Percentiles rank a stretch among this genome's conserved stretches.
These are phyloP conservation scores for Drechslerella dactyloides DNA, from an alignment of 2,329 filamentous ascomycete genomes.

Conservation along the genomic window DNA sequence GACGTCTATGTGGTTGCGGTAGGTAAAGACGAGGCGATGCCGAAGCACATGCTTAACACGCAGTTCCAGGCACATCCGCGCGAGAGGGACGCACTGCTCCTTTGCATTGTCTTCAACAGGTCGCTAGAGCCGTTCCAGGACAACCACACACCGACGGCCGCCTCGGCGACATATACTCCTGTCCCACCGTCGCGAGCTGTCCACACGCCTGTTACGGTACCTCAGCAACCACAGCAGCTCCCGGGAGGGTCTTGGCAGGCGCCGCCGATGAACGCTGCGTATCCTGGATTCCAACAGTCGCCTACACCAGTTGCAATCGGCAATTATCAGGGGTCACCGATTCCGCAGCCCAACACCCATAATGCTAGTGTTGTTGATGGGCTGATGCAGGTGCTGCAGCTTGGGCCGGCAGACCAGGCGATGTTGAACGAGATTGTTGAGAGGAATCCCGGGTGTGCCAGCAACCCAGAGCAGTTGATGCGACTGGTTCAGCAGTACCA, in stretches of 20 bases:
- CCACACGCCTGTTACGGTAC: slow-evolving; percentile 32
- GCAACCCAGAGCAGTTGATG: slow-evolving; percentile 36
- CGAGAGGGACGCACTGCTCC: slow-evolving; percentile 37
- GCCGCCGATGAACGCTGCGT: slow-evolving; percentile 18
- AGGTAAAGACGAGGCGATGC: slow-evolving; percentile 70
- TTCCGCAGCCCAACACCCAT: slow-evolving; percentile 6
- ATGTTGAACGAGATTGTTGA: slow-evolving; percentile 41
- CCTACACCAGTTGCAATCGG: slow-evolving; percentile 14
- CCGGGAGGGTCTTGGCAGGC: slow-evolving; percentile 23
- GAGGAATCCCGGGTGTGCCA: slow-evolving; percentile 29
- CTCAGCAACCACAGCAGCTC: slow-evolving; percentile 13
- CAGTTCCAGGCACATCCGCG: slow-evolving; percentile 39
- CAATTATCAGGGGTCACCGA: slow-evolving; percentile 23
- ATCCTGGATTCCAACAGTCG: slow-evolving; percentile 23
- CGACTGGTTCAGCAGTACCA: slow-evolving; percentile 35
- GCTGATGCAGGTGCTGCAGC: slow-evolving; percentile 18
- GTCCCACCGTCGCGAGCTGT: slow-evolving; percentile 31
- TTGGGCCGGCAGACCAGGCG: slow-evolving; percentile 35
- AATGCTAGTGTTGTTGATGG: slow-evolving; percentile 20
- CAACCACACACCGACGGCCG: slow-evolving; percentile 28
- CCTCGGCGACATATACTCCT: slow-evolving; percentile 26
- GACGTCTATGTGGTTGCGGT: slow-evolving; percentile 93
- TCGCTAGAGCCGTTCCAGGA: slow-evolving; percentile 39
- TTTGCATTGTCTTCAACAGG: slow-evolving; percentile 43
- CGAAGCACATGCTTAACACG: slow-evolving; percentile 64